Evolutionary conservation across 257 asterid species (phyloP).

Genomic region (Verbascum thapsus): DNA sequence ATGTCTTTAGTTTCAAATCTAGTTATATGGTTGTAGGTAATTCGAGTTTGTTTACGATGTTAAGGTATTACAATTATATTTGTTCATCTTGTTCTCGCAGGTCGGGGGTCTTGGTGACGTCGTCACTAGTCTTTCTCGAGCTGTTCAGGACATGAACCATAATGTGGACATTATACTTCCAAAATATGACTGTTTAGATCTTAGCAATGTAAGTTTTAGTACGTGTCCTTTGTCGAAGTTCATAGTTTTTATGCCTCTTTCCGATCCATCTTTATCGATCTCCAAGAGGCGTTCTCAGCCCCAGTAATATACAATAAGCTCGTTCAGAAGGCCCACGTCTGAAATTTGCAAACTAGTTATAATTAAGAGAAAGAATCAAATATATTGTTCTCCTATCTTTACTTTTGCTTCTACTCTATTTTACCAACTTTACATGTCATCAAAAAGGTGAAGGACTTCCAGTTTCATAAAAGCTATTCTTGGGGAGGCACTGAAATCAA

Average conservation of each 20-base stretch:
- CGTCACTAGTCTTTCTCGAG: constrained; percentile 98
- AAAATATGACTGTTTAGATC: constrained; percentile 83
- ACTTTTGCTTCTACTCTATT: too few relatives aligned
- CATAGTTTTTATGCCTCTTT: constrained; percentile 17
- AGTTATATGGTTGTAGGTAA: background rate
- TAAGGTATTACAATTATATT: too few relatives aligned
- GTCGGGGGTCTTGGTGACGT: constrained; percentile 99
- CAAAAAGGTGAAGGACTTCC: constrained; percentile 81
- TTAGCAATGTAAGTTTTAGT: constrained; percentile 55
- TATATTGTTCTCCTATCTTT: too few relatives aligned
- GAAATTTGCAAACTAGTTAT: too few relatives aligned
- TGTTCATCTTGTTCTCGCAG: constrained; percentile 47
- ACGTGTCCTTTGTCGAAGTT: constrained; percentile 29
- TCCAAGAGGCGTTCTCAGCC: too few relatives aligned
- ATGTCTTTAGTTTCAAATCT: too few relatives aligned
- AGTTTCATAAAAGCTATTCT: constrained; percentile 69
- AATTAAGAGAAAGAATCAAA: too few relatives aligned
- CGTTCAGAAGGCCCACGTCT: too few relatives aligned
- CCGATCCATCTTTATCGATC: too few relatives aligned
- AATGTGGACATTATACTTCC: constrained; percentile 87
- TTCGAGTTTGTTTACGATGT: background rate
- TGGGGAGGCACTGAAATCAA: constrained; percentile 94
- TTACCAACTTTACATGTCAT: too few relatives aligned
- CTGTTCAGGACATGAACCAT: constrained; percentile 94
- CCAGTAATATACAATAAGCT: too few relatives aligned